These are phyloP conservation scores for Eucalyptus polybractea DNA, from an alignment of 345 rosid genomes.

Conservation along the genomic window DNA sequence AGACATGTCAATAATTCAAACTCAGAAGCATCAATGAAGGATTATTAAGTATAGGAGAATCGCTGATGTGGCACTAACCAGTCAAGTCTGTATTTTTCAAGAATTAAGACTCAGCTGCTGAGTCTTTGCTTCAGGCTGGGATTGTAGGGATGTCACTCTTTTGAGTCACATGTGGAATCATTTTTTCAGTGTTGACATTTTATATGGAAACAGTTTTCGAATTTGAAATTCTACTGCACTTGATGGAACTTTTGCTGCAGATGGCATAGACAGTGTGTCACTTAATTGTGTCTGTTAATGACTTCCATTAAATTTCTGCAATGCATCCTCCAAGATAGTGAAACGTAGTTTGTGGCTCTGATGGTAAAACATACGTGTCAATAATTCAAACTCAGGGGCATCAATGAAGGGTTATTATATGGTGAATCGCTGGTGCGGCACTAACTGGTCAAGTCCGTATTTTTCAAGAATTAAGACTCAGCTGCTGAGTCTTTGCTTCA, in stretches of 20 bases:
- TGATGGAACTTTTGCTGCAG: not conserved
- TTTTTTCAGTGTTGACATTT: slow-evolving; percentile 1
- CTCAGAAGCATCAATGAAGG: not conserved
- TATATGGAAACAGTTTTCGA: not conserved
- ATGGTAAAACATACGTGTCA: not conserved
- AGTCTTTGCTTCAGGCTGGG: not conserved
- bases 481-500: not conserved
- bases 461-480: not conserved
- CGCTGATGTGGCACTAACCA: not conserved
- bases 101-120: not conserved
- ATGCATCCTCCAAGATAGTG: not conserved
- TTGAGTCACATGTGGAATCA: slow-evolving; percentile 16
- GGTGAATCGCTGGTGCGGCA: not conserved
- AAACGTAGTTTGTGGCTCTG: not conserved
- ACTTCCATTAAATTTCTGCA: not conserved
- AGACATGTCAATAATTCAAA: not conserved
- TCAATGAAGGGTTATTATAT: not conserved
- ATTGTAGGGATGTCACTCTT: not conserved
- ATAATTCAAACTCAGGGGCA: not conserved
- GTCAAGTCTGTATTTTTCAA: not conserved
- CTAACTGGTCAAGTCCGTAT: not conserved
- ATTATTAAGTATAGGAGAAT: not conserved
- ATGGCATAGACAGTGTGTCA: not conserved
- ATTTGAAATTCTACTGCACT: slow-evolving; percentile 2
- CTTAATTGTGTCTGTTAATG: not conserved